Conservation (phyloP, 495 filamentous ascomycete species). For the Bombardia bombarda region DNA sequence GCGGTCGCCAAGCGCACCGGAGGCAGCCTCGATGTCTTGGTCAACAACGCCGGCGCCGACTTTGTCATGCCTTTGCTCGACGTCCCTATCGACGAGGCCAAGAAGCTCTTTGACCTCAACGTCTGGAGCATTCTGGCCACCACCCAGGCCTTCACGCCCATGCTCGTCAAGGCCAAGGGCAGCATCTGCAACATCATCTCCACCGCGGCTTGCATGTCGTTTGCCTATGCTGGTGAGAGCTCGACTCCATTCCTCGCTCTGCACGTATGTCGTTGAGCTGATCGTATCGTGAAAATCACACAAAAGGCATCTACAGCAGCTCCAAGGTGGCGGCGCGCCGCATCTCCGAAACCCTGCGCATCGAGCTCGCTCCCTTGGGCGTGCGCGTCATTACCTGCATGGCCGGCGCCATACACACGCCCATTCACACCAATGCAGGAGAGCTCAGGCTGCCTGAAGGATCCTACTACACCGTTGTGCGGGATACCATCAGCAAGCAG, state of each 20-base stretch:
- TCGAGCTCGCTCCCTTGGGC: constrained; percentile 46
- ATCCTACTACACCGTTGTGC: neutral
- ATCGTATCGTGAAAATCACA: too few relatives aligned
- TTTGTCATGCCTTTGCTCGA: constrained; percentile 40
- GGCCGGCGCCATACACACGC: constrained; percentile 16
- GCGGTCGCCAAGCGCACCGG: constrained; percentile 14
- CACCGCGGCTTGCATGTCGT: constrained; percentile 13
- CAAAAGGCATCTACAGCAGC: constrained; percentile 36
- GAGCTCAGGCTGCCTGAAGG: neutral
- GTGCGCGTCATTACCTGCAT: constrained; percentile 26
- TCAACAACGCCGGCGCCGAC: constrained; percentile 47
- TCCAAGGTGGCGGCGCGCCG: constrained; percentile 42
- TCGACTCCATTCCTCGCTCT: too few relatives aligned
- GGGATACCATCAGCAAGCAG: neutral
- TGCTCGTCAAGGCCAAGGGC: constrained; percentile 41
- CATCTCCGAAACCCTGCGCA: constrained; percentile 33
- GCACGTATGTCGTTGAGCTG: too few relatives aligned
- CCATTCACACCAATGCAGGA: neutral
- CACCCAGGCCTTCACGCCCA: constrained; percentile 45
- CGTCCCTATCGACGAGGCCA: constrained; percentile 31
- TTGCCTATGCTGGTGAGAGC: too few relatives aligned
- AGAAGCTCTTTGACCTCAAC: constrained; percentile 44
- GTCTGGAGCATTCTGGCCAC: constrained; percentile 43
- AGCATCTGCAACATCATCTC: constrained; percentile 41
- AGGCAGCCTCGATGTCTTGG: constrained; percentile 39